A percentile compares a stretch with the other conserved stretches of the same genome.
phyloP scores from a whole-genome alignment of 2,329 filamentous ascomycete genomes.

The Pyricularia sp. region DNA sequence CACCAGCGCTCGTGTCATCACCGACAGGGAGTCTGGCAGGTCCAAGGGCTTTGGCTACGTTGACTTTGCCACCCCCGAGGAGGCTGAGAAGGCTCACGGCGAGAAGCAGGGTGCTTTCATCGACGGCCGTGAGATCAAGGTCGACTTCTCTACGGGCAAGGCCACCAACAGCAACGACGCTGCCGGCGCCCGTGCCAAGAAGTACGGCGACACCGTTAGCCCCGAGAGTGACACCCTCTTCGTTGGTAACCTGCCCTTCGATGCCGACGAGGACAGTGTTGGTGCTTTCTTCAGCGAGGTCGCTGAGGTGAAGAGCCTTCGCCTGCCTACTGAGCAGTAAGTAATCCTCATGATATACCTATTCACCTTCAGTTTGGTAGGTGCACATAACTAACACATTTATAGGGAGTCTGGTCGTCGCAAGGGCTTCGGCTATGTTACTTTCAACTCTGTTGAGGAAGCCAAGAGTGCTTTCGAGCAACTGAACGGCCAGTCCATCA shows the following conservation, averaged over 20 bases:
- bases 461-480: slow-evolving; percentile 64
- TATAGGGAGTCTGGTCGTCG: slow-evolving; percentile 65
- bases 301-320: slow-evolving; percentile 65
- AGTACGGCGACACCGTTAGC: slow-evolving; percentile 72
- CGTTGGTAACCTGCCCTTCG: slow-evolving; percentile 84
- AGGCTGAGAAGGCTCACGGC: slow-evolving; percentile 27
- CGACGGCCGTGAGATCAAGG: slow-evolving; percentile 25
- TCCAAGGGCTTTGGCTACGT: slow-evolving; percentile 93
- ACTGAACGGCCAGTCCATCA: slow-evolving; percentile 53
- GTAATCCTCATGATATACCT: slow-evolving; percentile 13
- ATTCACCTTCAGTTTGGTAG: not conserved
- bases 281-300: slow-evolving; percentile 64
- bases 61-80: slow-evolving; percentile 62
- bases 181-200: slow-evolving; percentile 53
- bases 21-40: slow-evolving; percentile 68
- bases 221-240: slow-evolving; percentile 81
- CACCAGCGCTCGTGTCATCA: slow-evolving; percentile 67
- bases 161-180: slow-evolving; percentile 29
- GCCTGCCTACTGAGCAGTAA: slow-evolving; percentile 76
- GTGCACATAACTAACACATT: slow-evolving; percentile 5
- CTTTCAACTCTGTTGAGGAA: slow-evolving; percentile 74
- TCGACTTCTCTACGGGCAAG: slow-evolving; percentile 27
- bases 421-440: slow-evolving; percentile 91
- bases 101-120: slow-evolving; percentile 25
- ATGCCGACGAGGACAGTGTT: slow-evolving; percentile 67